Evolutionary conservation across 2,329 filamentous ascomycete species (phyloP).

Genomic region (Cladosporium halotolerans): DNA sequence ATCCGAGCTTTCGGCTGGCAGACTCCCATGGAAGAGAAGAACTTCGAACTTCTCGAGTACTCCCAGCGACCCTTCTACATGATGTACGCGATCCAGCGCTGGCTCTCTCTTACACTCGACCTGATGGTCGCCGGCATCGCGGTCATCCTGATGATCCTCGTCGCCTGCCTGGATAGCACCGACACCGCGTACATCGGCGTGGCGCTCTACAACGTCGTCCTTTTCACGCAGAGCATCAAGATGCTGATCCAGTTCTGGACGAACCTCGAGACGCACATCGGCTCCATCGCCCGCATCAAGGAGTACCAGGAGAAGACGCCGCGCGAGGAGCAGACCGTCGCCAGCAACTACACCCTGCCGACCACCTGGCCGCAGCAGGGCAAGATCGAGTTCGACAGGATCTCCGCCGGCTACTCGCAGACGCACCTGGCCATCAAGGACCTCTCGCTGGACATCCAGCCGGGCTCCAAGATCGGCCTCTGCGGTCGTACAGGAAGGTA

Average conservation of each 20-base stretch:
- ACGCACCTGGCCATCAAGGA: constrained; percentile 34
- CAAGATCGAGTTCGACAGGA: constrained; percentile 9
- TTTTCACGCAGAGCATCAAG: constrained; percentile 48
- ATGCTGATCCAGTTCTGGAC: constrained; percentile 51
- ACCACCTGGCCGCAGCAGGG: constrained; percentile 1
- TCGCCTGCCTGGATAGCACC: constrained; percentile 33
- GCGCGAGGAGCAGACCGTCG: constrained; percentile 30
- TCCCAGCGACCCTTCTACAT: constrained; percentile 42
- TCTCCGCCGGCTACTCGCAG: constrained; percentile 21
- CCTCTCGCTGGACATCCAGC: constrained; percentile 41
- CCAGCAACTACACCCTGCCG: neutral
- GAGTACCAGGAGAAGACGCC: constrained; percentile 43
- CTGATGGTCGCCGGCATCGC: constrained; percentile 27
- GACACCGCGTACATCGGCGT: constrained; percentile 47
- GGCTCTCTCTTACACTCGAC: constrained; percentile 38
- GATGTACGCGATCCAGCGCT: constrained; percentile 39
- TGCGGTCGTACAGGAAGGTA: constrained; percentile 50
- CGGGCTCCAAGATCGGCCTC: constrained; percentile 46
- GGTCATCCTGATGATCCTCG: constrained; percentile 32
- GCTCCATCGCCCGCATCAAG: constrained; percentile 51
- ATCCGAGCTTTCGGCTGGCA: constrained; percentile 49
- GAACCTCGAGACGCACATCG: constrained; percentile 52
- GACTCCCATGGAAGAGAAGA: constrained; percentile 32
- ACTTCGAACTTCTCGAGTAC: constrained; percentile 32
- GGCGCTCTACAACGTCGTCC: constrained; percentile 48